phyloP scores from a whole-genome alignment of 2,329 filamentous ascomycete species.

The Hypoxylon sp. region DNA sequence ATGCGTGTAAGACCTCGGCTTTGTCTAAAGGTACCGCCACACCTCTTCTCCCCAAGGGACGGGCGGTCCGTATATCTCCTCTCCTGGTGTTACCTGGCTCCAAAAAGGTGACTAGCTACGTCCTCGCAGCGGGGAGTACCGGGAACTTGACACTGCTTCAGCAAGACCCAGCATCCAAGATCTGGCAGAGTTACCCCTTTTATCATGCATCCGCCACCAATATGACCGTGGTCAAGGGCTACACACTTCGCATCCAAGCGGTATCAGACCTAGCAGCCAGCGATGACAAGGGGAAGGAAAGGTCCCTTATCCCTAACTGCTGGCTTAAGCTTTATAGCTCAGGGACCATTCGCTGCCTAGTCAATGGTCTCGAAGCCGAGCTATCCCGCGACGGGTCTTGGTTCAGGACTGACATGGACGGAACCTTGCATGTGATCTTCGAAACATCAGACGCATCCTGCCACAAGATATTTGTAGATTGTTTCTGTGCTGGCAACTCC shows the following conservation, averaged over 20 bases:
- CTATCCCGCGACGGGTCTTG: not conserved
- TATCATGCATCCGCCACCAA: constrained; percentile 7
- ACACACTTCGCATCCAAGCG: constrained; percentile 3
- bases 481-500: not conserved
- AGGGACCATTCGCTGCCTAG: not conserved
- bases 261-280: not conserved
- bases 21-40: not conserved
- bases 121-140: not conserved
- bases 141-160: not conserved
- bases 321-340: constrained; percentile 1
- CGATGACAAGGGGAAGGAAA: not conserved
- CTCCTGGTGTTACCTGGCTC: not conserved
- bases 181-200: constrained; percentile 4
- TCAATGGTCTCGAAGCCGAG: not conserved
- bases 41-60: not conserved
- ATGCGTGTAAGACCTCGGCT: not conserved
- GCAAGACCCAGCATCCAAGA: constrained; percentile 1
- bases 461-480: not conserved
- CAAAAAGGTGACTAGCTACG: not conserved
- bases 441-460: constrained; percentile 2
- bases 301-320: not conserved
- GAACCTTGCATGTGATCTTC: not conserved
- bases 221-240: not conserved
- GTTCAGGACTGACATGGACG: constrained; percentile 1
- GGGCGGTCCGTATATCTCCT: not conserved